These are phyloP conservation scores for Pichia sp. DNA, from an alignment of 1,139 yeast genomes.

Conservation along the genomic window DNA sequence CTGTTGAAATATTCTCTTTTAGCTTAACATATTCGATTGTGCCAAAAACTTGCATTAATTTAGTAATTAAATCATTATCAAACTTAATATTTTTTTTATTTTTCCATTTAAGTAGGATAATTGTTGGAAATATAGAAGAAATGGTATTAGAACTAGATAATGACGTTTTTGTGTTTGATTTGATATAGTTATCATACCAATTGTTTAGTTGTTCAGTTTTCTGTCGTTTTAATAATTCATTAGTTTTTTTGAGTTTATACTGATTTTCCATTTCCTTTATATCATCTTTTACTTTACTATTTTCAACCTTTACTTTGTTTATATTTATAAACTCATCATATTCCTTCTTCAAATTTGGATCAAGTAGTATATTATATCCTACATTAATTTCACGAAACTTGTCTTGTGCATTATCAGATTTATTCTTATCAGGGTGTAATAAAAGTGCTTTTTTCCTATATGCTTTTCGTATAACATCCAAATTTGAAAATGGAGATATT, in stretches of 20 bases:
- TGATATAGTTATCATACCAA: constrained; percentile 28
- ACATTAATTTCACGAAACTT: constrained; percentile 37
- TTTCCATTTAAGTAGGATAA: constrained; percentile 38
- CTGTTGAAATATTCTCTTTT: constrained; percentile 6
- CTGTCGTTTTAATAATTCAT: constrained; percentile 5
- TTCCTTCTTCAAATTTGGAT: constrained; percentile 28
- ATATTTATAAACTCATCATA: constrained; percentile 32
- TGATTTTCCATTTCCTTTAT: constrained; percentile 3
- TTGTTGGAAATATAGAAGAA: constrained; percentile 1
- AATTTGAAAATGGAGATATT: constrained; percentile 20
- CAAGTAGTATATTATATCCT: constrained; percentile 37
- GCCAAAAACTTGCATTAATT: constrained; percentile 46
- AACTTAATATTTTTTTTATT: constrained; percentile 35
- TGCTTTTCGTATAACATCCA: constrained; percentile 25
- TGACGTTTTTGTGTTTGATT: constrained; percentile 20
- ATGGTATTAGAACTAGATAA: neutral
- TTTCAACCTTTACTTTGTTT: neutral
- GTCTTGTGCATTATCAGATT: constrained; percentile 28
- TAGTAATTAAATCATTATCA: constrained; percentile 30
- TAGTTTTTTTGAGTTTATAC: neutral
- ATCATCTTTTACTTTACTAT: constrained; percentile 6
- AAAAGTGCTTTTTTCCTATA: constrained; percentile 26
- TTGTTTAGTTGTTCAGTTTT: constrained; percentile 7
- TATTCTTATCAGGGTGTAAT: constrained; percentile 44
- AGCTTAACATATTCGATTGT: constrained; percentile 26